Conservation (phyloP, 352 stramenopile genomes). For the Pythium myriotylum region DNA sequence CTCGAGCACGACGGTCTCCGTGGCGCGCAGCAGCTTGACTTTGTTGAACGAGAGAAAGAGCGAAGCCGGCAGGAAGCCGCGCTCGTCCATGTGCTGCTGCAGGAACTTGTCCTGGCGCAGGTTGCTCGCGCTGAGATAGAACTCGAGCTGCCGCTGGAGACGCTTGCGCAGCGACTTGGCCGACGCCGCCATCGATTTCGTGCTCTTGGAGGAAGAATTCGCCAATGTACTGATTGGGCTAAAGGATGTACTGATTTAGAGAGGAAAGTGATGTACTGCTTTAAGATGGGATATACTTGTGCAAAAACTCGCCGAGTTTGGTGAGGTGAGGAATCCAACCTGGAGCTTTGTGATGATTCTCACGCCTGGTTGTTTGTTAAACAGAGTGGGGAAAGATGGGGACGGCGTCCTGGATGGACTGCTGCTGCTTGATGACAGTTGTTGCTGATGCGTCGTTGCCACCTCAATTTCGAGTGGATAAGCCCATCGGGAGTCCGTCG, state of each 20-base stretch:
- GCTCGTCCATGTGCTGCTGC: slow-evolving; percentile 69
- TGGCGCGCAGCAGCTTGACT: slow-evolving; percentile 55
- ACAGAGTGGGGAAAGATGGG: too few species aligned
- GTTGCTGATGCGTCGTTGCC: too few species aligned
- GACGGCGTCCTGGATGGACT: too few species aligned
- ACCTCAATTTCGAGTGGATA: too few species aligned
- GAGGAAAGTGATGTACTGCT: background rate
- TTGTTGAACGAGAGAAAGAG: slow-evolving; percentile 71
- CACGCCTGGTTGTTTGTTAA: too few species aligned
- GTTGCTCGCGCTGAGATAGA: slow-evolving; percentile 80
- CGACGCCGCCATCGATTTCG: slow-evolving; percentile 9
- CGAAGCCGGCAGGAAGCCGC: slow-evolving; percentile 53
- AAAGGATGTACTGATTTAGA: background rate
- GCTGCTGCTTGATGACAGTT: too few species aligned
- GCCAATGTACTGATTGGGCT: slow-evolving; percentile 13
- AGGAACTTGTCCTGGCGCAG: slow-evolving; percentile 82
- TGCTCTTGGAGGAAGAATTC: background rate
- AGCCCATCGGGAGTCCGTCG: too few species aligned
- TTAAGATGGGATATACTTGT: background rate
- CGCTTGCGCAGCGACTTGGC: slow-evolving; percentile 70
- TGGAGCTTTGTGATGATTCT: too few species aligned
- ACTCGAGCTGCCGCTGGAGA: slow-evolving; percentile 82
- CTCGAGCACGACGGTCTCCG: slow-evolving; percentile 59
- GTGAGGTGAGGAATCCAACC: too few species aligned
- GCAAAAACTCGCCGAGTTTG: background rate